A percentile compares a stretch with the other conserved stretches of the same genome.
These are phyloP conservation scores for Globisporangium carolinianum DNA, from an alignment of 352 stramenopile genomes.

Conservation along the genomic window DNA sequence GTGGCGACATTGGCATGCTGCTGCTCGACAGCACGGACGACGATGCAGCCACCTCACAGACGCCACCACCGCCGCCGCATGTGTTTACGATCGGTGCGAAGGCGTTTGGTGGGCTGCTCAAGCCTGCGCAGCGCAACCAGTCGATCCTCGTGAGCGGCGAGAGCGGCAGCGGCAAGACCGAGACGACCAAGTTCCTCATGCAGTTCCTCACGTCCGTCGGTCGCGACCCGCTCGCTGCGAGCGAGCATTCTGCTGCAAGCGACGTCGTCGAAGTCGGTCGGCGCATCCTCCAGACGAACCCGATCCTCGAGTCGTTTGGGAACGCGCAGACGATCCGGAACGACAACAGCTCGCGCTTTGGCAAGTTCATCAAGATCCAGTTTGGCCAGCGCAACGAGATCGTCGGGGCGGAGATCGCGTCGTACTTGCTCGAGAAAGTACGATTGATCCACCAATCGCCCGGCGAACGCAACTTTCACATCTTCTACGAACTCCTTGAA, in stretches of 20 bases:
- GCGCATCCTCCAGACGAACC: constrained; percentile 94
- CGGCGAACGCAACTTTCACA: constrained; percentile 92
- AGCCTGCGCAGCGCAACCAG: constrained; percentile 45
- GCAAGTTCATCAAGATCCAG: constrained; percentile 95
- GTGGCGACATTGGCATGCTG: too few species aligned
- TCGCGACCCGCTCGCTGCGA: constrained; percentile 21
- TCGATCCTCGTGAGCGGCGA: constrained; percentile 85
- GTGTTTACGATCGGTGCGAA: constrained; percentile 88
- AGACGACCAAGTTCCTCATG: constrained; percentile 92
- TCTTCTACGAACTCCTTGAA: constrained; percentile 95
- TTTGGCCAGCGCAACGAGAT: constrained; percentile 81
- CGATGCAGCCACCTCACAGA: constrained; percentile 3
- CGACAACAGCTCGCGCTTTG: constrained; percentile 94
- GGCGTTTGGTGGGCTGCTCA: constrained; percentile 74
- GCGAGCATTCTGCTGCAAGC: constrained; percentile 6
- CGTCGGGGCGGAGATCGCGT: constrained; percentile 90
- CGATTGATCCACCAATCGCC: constrained; percentile 90
- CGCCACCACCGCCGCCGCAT: constrained; percentile 43
- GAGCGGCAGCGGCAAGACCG: constrained; percentile 84
- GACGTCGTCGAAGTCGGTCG: constrained; percentile 70
- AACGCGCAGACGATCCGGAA: constrained; percentile 96
- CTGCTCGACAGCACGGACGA: background rate
- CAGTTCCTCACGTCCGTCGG: constrained; percentile 91
- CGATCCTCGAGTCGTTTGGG: constrained; percentile 96
- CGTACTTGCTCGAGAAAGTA: constrained; percentile 97